Evolutionary conservation across 1,284 basidiomycete species (phyloP), one percentile per base, ranked within the genome.

Genomic region (Hemileia vastatrix): DNA sequence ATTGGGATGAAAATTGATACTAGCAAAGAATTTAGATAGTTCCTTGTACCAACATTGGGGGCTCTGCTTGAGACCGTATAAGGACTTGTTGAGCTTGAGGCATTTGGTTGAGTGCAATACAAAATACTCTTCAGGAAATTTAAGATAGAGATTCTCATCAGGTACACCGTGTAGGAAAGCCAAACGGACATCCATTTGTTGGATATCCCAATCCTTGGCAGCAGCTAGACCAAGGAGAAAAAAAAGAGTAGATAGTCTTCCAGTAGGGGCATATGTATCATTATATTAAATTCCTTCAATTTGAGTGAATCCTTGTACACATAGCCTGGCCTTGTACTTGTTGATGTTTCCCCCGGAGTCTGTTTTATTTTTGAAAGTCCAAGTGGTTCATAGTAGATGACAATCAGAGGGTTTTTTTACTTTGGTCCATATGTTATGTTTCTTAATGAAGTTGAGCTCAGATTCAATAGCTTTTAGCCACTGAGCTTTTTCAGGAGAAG

Each of bases 301-400:
- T 23, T 52, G 50, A 8, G 9, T 4, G 23, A 19, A 52, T 6
- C 11, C 50, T 23, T 18, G 9, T 8, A 52, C 50, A 52, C 50
- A 52, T 23, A 52, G 23, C 8, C 23, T 8, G 50, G 50, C 50
- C 50, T 52, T 52, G 23, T 24, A 52, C 31, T 52, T 52, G 24
- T 19, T 52, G 4, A 52, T 19, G 23, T 52, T 27, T 8, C 50
- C 50, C 4, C 31, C 24, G 23, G 4, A 19, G 18, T 52, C 18
- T 8, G 50, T 52, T 52, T 52, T 52, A 9, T 18, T 4, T 27
- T 27, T 23, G 50, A 52, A 52, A 4, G 31, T 24, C 50, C 50
- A 52, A 24, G 23, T 13, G 19, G n/a, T n/a, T n/a, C n/a, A n/a
- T n/a, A n/a, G n/a, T n/a, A n/a, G n/a, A n/a, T n/a, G n/a, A n/a